Evolutionary conservation across 441 rosid species (phyloP).

Genomic region (Brassica hybrid): DNA sequence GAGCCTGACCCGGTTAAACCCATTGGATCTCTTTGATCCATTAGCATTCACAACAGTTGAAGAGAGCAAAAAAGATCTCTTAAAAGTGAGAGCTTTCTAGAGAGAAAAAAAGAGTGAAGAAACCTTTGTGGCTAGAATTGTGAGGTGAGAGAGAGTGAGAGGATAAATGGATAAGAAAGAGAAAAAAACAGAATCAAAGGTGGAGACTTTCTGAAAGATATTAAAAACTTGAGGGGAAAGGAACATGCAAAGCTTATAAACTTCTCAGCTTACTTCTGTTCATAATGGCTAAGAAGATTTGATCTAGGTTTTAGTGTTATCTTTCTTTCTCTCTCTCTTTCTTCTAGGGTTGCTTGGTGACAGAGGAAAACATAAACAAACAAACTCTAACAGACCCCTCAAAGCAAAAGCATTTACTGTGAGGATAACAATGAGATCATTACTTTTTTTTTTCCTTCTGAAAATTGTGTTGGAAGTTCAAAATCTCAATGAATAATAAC

Average conservation of each 20-base stretch:
- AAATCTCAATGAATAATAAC: conserved; percentile 30
- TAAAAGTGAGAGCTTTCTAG: conserved; percentile 4
- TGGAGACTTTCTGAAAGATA: conserved; percentile 40
- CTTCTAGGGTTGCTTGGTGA: conserved; percentile 15
- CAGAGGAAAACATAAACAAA: conserved; percentile 29
- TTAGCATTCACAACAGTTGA: conserved; percentile 56
- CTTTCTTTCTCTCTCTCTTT: conserved; percentile 7
- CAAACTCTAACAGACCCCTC: conserved; percentile 35
- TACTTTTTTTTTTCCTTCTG: conserved; percentile 4
- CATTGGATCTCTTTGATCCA: conserved; percentile 93
- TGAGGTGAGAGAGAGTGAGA: conserved; percentile 5
- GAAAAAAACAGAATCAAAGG: conserved; percentile 38
- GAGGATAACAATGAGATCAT: conserved; percentile 45
- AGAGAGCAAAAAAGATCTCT: conserved; percentile 21
- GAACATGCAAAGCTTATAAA: conserved; percentile 43
- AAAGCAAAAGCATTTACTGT: conserved; percentile 41
- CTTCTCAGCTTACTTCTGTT: background rate
- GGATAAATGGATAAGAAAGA: conserved; percentile 36
- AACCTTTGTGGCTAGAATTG: conserved; percentile 40
- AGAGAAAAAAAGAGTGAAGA: conserved; percentile 25
- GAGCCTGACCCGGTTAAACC: conserved; percentile 71
- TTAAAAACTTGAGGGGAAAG: conserved; percentile 47
- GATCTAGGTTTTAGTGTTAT: conserved; percentile 9
- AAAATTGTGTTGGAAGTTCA: conserved; percentile 19
- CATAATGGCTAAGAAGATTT: conserved; percentile 17